Evolutionary conservation across 1,139 yeast genomes (phyloP), one percentile per base, ranked within the genome.

Genomic region (Yamadazyma diddensiae): DNA sequence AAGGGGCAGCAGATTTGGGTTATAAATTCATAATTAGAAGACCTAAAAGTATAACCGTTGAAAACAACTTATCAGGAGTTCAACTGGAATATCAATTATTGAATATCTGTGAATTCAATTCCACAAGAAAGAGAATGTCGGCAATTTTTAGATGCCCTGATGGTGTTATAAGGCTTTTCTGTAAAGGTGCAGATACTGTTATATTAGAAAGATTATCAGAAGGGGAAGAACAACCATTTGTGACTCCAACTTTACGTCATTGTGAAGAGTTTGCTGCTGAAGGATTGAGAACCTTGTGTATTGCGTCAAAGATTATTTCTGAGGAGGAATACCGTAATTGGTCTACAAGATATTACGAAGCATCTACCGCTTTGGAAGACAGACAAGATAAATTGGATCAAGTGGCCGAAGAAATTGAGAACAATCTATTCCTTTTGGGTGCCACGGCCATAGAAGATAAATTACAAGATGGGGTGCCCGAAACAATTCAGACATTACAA

Each of bases 401-500:
- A 10, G 70, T 63, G 2, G 74, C 75, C 1, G 96, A 92, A 49
- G 49, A 79, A 36, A 88, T 94, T 44, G 99, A 94, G 56, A 72
- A 67, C 25, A 83, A 83, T 39, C 63, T 94, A 49, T 81, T 81
- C 42, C 65, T 94, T 33, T 65, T 92, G 15, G 99, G 99, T 20
- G 98, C 97, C 2, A 94, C 98, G 26, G 99, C 98, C 2, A 92
- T 94, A 55, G 99, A 94, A 56, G 99, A 94, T 56, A 90, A 92
- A 52, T 69, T 94, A 34, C 99, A 94, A 62, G 98, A 92, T 39
- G 98, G 97, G 23, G 99, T 94, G 10, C 97, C 98, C 2, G 98
- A 94, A 46, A 88, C 98, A 1, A 94, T 94, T 38, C 92, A 86
- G 43, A 85, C 95, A 3, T 69, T 94, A 37, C 98, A 92, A 56